Conservation (phyloP, 441 rosid species). For the Populus hybrid region DNA sequence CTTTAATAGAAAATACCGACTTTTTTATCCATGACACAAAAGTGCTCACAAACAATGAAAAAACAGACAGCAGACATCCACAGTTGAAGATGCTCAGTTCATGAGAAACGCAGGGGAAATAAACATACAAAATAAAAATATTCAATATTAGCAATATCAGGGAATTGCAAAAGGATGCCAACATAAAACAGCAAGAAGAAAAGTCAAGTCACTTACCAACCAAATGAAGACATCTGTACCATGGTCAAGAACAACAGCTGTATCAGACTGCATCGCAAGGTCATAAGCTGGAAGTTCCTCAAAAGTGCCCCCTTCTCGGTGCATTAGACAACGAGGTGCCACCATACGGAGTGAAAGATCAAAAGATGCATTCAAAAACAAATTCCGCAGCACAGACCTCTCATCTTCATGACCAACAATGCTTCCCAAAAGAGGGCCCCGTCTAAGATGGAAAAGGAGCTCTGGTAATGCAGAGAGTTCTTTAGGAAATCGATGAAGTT, state of each 20-base stretch:
- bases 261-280: constrained; percentile 93
- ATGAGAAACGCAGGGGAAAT: background rate
- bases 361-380: constrained; percentile 86
- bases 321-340: constrained; percentile 93
- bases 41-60: background rate
- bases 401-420: constrained; percentile 98
- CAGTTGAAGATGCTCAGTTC: constrained; percentile 14
- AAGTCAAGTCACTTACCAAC: constrained; percentile 60
- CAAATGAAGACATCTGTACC: constrained; percentile 97
- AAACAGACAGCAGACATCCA: background rate
- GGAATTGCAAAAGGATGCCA: background rate
- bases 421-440: constrained; percentile 89
- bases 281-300: constrained; percentile 93
- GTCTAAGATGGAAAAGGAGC: constrained; percentile 82
- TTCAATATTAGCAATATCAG: background rate
- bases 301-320: constrained; percentile 91
- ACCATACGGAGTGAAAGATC: constrained; percentile 94
- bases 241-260: constrained; percentile 95
- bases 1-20: background rate
- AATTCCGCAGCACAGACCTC: constrained; percentile 71
- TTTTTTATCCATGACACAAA: background rate
- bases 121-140: constrained; percentile 16
- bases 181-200: constrained; percentile 13
- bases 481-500: constrained; percentile 80
- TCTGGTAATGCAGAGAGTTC: constrained; percentile 78